Evolutionary conservation across 305 asterid genomes (phyloP).

Genomic region (Andrographis paniculata): DNA sequence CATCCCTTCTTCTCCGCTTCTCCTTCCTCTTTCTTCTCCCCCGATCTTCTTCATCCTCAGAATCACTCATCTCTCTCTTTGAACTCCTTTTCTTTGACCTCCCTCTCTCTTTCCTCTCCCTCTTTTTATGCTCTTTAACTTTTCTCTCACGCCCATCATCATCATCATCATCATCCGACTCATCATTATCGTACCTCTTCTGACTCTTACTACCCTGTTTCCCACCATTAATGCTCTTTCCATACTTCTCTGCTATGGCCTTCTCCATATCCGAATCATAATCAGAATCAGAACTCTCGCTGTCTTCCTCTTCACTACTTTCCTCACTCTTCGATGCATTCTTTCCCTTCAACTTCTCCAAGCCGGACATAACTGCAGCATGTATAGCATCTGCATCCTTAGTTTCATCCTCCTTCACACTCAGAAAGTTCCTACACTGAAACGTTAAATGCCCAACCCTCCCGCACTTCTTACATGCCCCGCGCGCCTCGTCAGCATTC

Average conservation of each 20-base stretch:
- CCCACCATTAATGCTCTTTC: conserved; percentile 30
- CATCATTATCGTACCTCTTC: conserved; percentile 37
- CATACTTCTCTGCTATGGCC: conserved; percentile 46
- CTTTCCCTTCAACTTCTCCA: conserved; percentile 61
- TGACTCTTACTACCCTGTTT: conserved; percentile 28
- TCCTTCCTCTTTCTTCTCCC: conserved; percentile 56
- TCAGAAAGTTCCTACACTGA: conserved; percentile 92
- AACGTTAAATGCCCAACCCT: conserved; percentile 92
- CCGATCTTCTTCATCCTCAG: conserved; percentile 51
- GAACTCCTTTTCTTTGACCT: conserved; percentile 57
- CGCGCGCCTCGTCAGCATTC: conserved; percentile 86
- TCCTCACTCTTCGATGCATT: conserved; percentile 23
- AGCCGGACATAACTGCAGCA: conserved; percentile 58
- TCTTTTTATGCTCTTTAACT: conserved; percentile 26
- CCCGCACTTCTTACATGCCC: conserved; percentile 89
- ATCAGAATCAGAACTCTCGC: conserved; percentile 77
- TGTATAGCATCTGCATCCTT: conserved; percentile 53
- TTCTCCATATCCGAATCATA: conserved; percentile 86
- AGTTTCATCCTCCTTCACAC: conserved; percentile 56
- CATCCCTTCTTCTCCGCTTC: conserved; percentile 52
- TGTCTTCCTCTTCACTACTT: conserved; percentile 49
- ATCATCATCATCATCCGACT: conserved; percentile 26
- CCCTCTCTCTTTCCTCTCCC: conserved; percentile 42
- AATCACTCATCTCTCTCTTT: conserved; percentile 43
- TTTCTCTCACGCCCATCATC: conserved; percentile 25